Evolutionary conservation across 352 stramenopile genomes (phyloP).

Genomic region (Bremia lactucae): DNA sequence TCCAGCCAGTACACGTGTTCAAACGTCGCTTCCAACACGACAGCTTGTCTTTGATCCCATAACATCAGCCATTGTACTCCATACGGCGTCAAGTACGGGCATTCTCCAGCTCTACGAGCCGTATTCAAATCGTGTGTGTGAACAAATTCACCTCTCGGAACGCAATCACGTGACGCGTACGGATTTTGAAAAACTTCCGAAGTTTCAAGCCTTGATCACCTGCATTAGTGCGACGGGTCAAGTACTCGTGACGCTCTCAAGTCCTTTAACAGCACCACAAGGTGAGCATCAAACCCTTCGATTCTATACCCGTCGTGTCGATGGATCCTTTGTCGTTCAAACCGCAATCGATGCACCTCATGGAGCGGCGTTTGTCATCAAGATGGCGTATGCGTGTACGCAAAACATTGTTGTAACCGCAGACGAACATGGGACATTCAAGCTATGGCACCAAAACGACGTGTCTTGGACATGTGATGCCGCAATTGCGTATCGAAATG

Average conservation of each 20-base stretch:
- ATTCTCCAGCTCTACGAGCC: slow-evolving; percentile 78
- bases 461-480: slow-evolving; percentile 66
- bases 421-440: slow-evolving; percentile 64
- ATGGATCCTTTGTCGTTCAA: slow-evolving; percentile 71
- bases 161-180: slow-evolving; percentile 81
- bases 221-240: slow-evolving; percentile 40
- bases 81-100: slow-evolving; percentile 45
- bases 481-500: slow-evolving; percentile 64
- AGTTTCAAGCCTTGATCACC: slow-evolving; percentile 38
- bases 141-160: slow-evolving; percentile 59
- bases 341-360: slow-evolving; percentile 78
- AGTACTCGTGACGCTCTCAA: slow-evolving; percentile 54
- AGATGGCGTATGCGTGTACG: slow-evolving; percentile 38
- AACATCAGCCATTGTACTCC: slow-evolving; percentile 47
- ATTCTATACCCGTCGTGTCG: slow-evolving; percentile 67
- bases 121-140: slow-evolving; percentile 65
- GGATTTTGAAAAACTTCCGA: slow-evolving; percentile 45
- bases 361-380: slow-evolving; percentile 35
- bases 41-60: slow-evolving; percentile 56
- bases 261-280: slow-evolving; percentile 11
- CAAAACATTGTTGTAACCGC: slow-evolving; percentile 48
- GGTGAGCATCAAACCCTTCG: slow-evolving; percentile 52
- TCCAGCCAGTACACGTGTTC: slow-evolving; percentile 33
- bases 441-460: slow-evolving; percentile 59
- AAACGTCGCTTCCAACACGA: slow-evolving; percentile 34